Base-by-base conservation (phyloP, 23 red algal species). In the Gracilaria gracilis region DNA sequence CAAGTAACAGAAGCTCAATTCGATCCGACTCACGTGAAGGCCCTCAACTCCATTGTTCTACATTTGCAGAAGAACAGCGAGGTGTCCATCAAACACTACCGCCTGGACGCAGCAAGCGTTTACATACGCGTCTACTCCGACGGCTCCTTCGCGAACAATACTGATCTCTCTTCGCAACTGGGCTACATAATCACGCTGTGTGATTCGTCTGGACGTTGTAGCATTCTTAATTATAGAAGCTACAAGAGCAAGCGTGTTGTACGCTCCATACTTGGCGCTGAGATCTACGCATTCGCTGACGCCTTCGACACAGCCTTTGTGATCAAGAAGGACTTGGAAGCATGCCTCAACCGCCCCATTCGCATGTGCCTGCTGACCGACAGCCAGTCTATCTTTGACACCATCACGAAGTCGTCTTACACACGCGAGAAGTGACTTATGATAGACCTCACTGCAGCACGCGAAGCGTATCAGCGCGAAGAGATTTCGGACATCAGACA, bases 201-300 rank as follows among this genome's bases (percentile, higher is more conserved):
- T 59, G 78, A 82, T 21, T 13, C 59, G 13, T 27, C 34, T 2
- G 51, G 51, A 13, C 59, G n/a, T 14, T 57, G 48, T 0, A 82
- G 61, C 78, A 55, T 82, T 1, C 46, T 82, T 0, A 0, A 7
- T 2, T 55, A 59, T 3, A 16, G 37, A 35, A 33, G n/a, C 0
- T 72, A 55, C 31, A 86, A 86, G 59, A 72, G 62, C 82, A 23
- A 35, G 13, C 55, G 61, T 11, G 0, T 64, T 24, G 61, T 70
- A 23, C 55, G 82, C 55, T 74, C 47, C 0, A 42, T 86, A 9
- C 27, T 86, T 29, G 82, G 37, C 28, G 61, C 38, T 13, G 82
- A 86, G 61, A 40, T 86, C 3, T 86, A 86, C 36, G 59, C 82
- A 11, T 86, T 86, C 37, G 32, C 61, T 23, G 66, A 86, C 21